Evolutionary conservation across 2,329 filamentous ascomycete genomes (phyloP).

Genomic region (Aspergillus oerlinghausenensis): DNA sequence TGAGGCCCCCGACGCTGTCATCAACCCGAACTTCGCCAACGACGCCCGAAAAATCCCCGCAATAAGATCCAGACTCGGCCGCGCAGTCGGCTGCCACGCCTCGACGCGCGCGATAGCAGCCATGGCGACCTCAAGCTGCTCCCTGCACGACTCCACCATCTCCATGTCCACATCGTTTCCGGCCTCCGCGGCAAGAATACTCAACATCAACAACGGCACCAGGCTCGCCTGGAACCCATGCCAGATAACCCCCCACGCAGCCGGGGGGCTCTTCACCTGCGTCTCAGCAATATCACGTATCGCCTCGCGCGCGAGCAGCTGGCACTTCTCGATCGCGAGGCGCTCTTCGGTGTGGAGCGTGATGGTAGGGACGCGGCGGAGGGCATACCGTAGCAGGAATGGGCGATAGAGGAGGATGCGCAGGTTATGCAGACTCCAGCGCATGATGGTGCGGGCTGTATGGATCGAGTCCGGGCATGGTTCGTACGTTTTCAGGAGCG

Average conservation of each 20-base stretch:
- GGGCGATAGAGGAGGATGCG: slow-evolving; percentile 70
- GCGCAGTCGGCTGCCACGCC: not conserved
- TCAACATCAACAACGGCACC: slow-evolving; percentile 55
- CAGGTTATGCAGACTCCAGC: slow-evolving; percentile 73
- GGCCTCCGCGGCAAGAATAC: not conserved
- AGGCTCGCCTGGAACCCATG: slow-evolving; percentile 73
- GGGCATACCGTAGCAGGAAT: slow-evolving; percentile 60
- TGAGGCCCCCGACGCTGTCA: too few relatives aligned
- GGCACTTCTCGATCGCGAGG: slow-evolving; percentile 61
- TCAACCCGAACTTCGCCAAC: not conserved
- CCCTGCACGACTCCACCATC: not conserved
- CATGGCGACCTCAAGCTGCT: not conserved
- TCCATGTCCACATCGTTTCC: not conserved
- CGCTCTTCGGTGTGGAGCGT: slow-evolving; percentile 56
- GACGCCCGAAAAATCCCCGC: not conserved
- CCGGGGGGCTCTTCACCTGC: slow-evolving; percentile 66
- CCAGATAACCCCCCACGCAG: slow-evolving; percentile 74
- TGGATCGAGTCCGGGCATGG: slow-evolving; percentile 64
- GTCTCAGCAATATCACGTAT: slow-evolving; percentile 66
- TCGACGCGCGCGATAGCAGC: not conserved
- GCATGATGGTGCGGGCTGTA: slow-evolving; percentile 67
- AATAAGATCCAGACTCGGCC: not conserved
- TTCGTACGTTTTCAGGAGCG: slow-evolving; percentile 58
- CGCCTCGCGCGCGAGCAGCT: slow-evolving; percentile 62
- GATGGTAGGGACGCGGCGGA: slow-evolving; percentile 45